phyloP scores from a whole-genome alignment of 192 early-diverging fungal genomes.

The Blastocladiella britannica region DNA sequence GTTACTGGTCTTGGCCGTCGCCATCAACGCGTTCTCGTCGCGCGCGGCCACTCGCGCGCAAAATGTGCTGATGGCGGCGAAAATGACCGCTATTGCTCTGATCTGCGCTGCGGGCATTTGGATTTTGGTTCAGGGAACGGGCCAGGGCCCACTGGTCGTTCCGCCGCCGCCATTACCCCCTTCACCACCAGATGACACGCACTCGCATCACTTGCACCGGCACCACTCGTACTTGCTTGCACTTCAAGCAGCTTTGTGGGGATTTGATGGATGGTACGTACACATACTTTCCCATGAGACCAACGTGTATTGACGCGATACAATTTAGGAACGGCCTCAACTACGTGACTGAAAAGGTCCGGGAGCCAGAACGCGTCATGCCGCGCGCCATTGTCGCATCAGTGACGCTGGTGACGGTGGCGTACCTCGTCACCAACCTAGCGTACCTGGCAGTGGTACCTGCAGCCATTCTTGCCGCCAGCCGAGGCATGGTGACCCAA shows the following conservation, averaged over 20 bases:
- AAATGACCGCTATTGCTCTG: not conserved
- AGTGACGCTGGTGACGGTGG: conserved; percentile 16
- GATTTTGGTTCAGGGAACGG: not conserved
- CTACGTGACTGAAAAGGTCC: conserved; percentile 24
- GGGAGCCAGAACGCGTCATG: conserved; percentile 18
- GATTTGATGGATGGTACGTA: not conserved
- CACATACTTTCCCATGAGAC: too few species aligned
- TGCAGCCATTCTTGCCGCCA: not conserved
- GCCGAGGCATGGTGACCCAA: not conserved
- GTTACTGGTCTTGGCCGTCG: not conserved
- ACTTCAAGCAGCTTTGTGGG: not conserved
- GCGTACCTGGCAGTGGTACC: conserved; percentile 23
- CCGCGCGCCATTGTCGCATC: conserved; percentile 19
- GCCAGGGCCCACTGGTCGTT: not conserved
- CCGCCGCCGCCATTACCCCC: too few species aligned
- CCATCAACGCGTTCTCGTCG: not conserved
- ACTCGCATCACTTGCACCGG: too few species aligned
- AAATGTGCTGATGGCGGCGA: not conserved
- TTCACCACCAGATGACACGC: too few species aligned
- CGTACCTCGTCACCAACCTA: conserved; percentile 21
- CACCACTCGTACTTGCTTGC: not conserved
- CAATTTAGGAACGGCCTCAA: conserved; percentile 24
- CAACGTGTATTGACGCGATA: not conserved
- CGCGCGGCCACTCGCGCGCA: not conserved
- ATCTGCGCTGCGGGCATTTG: not conserved